Percentiles rank a stretch among this genome's conserved stretches.
phyloP scores from a whole-genome alignment of 495 filamentous ascomycete genomes.

The Talaromyces stipitatus region DNA sequence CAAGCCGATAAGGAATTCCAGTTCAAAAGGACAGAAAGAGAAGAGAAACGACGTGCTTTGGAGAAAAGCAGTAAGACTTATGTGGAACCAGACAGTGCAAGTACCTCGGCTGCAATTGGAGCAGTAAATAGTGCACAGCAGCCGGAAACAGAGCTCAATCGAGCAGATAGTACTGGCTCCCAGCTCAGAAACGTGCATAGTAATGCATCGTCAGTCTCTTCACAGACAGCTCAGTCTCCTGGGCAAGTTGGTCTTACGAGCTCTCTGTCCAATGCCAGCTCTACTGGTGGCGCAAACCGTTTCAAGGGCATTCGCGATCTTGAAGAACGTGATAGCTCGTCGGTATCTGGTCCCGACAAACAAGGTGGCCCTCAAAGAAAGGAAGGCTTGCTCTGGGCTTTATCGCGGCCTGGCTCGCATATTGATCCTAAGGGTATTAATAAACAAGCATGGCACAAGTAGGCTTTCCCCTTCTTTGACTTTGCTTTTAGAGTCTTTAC shows the following conservation, averaged over 20 bases:
- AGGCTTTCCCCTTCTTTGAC: constrained; percentile 29
- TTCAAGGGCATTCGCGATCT: constrained; percentile 87
- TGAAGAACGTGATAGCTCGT: constrained; percentile 64
- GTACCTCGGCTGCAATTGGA: constrained; percentile 17
- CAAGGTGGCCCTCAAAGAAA: constrained; percentile 56
- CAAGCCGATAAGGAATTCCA: constrained; percentile 95
- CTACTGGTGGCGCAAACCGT: constrained; percentile 47
- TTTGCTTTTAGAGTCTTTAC: background rate
- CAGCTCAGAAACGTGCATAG: constrained; percentile 46
- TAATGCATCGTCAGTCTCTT: constrained; percentile 39
- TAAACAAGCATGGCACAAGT: constrained; percentile 99
- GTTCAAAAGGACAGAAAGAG: constrained; percentile 83
- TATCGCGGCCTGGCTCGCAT: constrained; percentile 88
- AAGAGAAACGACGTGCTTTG: constrained; percentile 80
- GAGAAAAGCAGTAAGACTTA: constrained; percentile 85
- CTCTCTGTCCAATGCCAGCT: constrained; percentile 26
- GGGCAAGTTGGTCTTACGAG: constrained; percentile 20
- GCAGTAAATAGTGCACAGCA: constrained; percentile 31
- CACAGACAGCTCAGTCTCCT: constrained; percentile 33
- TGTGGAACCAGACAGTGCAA: constrained; percentile 59
- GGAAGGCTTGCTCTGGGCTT: constrained; percentile 90
- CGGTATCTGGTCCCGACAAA: constrained; percentile 25
- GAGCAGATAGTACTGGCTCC: constrained; percentile 66
- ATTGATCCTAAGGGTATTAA: constrained; percentile 91
- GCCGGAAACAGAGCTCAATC: constrained; percentile 57